Evolutionary conservation across 2,329 filamentous ascomycete species (phyloP), one percentile per base, ranked within the genome.

Genomic region (Zelopaecilomyces penicillatus): DNA sequence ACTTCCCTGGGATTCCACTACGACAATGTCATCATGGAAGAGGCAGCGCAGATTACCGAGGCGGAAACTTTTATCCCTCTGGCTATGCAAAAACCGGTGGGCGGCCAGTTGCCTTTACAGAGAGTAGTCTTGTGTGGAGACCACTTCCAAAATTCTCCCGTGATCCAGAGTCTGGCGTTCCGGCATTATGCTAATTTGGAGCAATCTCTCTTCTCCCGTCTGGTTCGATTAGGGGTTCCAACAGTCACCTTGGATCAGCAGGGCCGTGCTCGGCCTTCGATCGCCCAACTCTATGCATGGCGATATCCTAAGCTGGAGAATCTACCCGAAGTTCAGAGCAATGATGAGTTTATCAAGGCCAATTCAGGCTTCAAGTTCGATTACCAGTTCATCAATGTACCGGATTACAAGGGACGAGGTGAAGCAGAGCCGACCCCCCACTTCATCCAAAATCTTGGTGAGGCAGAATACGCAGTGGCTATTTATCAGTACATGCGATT

Each of bases 11-110:
- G 90, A 11, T 98, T 98, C 66, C 87, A 88, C 54, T 98, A 98
- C 57, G 90, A 97, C 69, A 98, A 95, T 52, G 85, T 98, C 9
- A 76, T 98, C 43, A 96, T 98, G 86, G 93, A 98, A 69, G 93
- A 98, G 73, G 91, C 93, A 5, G 93, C 93, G 9, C 93, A 98
- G 60, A 91, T 98, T 59, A 98, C 91, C 0, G 93, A 98, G 64
- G 86, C 96, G 38, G 93, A 98, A 62, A 95, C 88, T 52, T 97
- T 98, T 66, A 88, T 98, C 51, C 93, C 93, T 1, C 73, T 95
- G 43, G 86, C 90, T n/a, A 75, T 98, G 65, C 94, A 98, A 61
- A 87, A 86, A 51, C 80, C 85, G 19, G 78, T 80, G 52, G 71
- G 83, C 42, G 85, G 85, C 31, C 75, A 87, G 57, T 75, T 87